These are phyloP conservation scores for Canavalia gladiata DNA, from an alignment of 306 rosid species.

Conservation along the genomic window DNA sequence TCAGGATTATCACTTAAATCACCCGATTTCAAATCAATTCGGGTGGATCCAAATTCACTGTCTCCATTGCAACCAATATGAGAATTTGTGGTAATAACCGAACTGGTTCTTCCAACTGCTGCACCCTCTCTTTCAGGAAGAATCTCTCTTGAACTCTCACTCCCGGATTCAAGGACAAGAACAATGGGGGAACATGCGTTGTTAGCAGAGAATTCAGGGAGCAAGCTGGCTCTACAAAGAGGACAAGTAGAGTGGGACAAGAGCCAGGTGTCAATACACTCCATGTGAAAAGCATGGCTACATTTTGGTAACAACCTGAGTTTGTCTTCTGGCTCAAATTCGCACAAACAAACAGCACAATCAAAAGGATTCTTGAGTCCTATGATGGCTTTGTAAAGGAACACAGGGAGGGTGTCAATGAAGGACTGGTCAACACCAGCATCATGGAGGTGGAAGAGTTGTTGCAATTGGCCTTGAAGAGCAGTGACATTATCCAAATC, in stretches of 20 bases:
- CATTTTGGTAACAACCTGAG: conserved; percentile 93
- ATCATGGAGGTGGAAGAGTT: conserved; percentile 94
- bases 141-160: conserved; percentile 82
- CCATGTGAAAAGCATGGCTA: conserved; percentile 94
- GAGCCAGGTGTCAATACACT: conserved; percentile 96
- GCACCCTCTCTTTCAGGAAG: conserved; percentile 59
- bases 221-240: conserved; percentile 79
- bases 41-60: conserved; percentile 56
- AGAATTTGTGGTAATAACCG: conserved; percentile 57
- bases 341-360: conserved; percentile 95
- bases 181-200: conserved; percentile 67
- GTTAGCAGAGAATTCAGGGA: conserved; percentile 68
- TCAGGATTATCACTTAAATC: conserved; percentile 57
- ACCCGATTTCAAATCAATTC: conserved; percentile 49
- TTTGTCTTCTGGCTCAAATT: conserved; percentile 83
- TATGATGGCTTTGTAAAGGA: conserved; percentile 80
- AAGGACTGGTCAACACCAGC: conserved; percentile 96
- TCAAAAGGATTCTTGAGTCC: conserved; percentile 92
- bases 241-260: conserved; percentile 98
- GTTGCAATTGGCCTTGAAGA: conserved; percentile 94
- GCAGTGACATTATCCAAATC: conserved; percentile 76
- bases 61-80: conserved; percentile 53
- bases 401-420: conserved; percentile 89
- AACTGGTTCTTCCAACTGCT: conserved; percentile 63
- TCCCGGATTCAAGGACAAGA: conserved; percentile 90